A percentile compares a stretch with the other conserved stretches of the same genome.
Conservation (phyloP, 768 basidiomycete genomes). For the Udeniomyces megalosporus region DNA sequence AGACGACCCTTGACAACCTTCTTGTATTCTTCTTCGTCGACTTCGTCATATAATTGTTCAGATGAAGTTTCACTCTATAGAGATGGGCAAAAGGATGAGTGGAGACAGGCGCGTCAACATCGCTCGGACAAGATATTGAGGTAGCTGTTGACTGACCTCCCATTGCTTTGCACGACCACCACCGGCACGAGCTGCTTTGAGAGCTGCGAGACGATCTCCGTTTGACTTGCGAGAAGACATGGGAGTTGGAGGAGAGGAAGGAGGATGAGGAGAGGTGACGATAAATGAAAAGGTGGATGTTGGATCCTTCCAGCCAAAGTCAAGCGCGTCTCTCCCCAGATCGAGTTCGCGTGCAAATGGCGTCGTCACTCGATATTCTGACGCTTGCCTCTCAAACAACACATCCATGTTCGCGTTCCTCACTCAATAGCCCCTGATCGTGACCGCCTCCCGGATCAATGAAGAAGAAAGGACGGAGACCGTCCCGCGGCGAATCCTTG, state of each 20-base stretch:
- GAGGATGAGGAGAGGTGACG: neutral
- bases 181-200: slow-evolving; percentile 28
- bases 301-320: neutral
- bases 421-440: too few species aligned
- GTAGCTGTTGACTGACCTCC: slow-evolving; percentile 24
- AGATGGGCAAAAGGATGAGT: too few species aligned
- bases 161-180: slow-evolving; percentile 29
- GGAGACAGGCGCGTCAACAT: neutral
- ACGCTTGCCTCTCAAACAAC: neutral
- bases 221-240: slow-evolving; percentile 4
- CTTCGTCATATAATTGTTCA: slow-evolving; percentile 65
- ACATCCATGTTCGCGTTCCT: too few species aligned
- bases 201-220: slow-evolving; percentile 24
- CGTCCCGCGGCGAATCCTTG: too few species aligned
- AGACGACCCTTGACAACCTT: slow-evolving; percentile 67
- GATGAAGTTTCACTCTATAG: neutral
- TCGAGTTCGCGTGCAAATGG: too few species aligned
- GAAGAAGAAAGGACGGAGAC: too few species aligned
- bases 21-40: slow-evolving; percentile 76
- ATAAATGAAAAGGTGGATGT: neutral
- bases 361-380: neutral
- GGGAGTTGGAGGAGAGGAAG: neutral
- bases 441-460: too few species aligned
- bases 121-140: neutral
- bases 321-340: neutral